Evolutionary conservation across 352 stramenopile species (phyloP), one percentile per base, ranked within the genome.

Genomic region (Phytophthora multivora): DNA sequence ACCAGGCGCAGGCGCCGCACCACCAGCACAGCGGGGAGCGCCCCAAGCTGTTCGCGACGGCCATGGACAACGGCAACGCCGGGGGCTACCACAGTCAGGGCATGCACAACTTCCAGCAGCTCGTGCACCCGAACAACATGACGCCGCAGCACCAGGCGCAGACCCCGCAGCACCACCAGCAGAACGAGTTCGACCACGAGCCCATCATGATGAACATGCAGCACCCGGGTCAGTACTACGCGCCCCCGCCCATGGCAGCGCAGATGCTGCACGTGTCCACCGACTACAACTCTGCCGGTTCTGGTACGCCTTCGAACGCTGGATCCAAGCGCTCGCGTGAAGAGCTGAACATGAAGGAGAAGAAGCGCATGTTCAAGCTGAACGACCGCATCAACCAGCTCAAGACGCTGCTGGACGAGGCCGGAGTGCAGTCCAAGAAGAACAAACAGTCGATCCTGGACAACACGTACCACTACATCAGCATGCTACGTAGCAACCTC

Each of bases 301-400:
- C 75, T 5, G 66, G 53, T 21, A 83, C 73, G 51, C 75, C 74
- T 0, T 82, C 65, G n/a, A 46, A 64, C 58, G 21, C 51, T 3
- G 53, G 66, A 42, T 64, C 77, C 38, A 89, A 85, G 67, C 82
- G 83, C 42, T 90, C 79, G 15, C 84, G 84, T 21, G 80, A 93
- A 53, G 84, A 93, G 35, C 72, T 93, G 18, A 93, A 93, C 56
- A 66, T 91, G 49, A 91, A 91, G 64, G 84, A 93, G 61, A 93
- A 93, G 73, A 93, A 91, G 71, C 82, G 84, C 63, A 91, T 93
- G 84, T 91, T 91, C 69, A 93, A 93, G 72, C 74, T 93, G 5
- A 93, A 93, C 59, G 82, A 93, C 62, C 83, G 80, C 51, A 93
- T 93, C 63, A 89, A 79, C 47, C 71, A 89, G 59, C 74, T 91